Evolutionary conservation across 2,329 filamentous ascomycete genomes (phyloP), one percentile per base, ranked within the genome.

Genomic region (Mycosphaerelloides madeirae): DNA sequence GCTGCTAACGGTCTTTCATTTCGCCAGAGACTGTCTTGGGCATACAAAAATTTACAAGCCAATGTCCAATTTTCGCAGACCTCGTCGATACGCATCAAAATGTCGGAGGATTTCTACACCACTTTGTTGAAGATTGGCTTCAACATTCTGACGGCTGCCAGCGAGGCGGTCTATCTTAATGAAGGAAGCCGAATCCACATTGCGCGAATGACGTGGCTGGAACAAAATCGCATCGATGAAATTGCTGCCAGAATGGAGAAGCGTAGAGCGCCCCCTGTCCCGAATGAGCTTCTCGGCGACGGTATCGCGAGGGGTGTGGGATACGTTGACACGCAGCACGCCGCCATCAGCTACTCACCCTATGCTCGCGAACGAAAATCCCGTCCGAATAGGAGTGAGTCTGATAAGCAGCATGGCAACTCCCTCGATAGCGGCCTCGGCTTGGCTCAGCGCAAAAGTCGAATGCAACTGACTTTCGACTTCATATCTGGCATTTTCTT

Each of bases 41-140:
- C 91, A 0, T 88, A 94, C 60, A 79, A 79, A 38, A 97, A 97
- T 55, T 84, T 97, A 76, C 90, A 96, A 66, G 90, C 90, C 2
- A 93, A 93, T 47, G 80, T 91, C 3, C 89, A 93, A 11, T 75
- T 96, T 16, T 85, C 85, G 1, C 83, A 68, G 7, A 68, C 67
- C 6, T 70, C 71, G 1, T 66, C 85, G 31, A 80, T 96, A 29
- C 80, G 83, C 11, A 79, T 97, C 43, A 87, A 83, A 33, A 82
- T 85, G 72, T 82, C 88, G 43, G 94, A 97, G 74, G 93, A 98
- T 63, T 96, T 97, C 62, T 98, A 97, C 64, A 95, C 89, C 0
- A 86, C 88, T 0, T 73, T 97, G 3, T 75, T 97, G 3, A 83
- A 90, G 48, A 80, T 88, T 29, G 93, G 93, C 0, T 96, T 96